Base-by-base conservation (phyloP, 257 asterid species). In the Cruciata laevipes region DNA sequence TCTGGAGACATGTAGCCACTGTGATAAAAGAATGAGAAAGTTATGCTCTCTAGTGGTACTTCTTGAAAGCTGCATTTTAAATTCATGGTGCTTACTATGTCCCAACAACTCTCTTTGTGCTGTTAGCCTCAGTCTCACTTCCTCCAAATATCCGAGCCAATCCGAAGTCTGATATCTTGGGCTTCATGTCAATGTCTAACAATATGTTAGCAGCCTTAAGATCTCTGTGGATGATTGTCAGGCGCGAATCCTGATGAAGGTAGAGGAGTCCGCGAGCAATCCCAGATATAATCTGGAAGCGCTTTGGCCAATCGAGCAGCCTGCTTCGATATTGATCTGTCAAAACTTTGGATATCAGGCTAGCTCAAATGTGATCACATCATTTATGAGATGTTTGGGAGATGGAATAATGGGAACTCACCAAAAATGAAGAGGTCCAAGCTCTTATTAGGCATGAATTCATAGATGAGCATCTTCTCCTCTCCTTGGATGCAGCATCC, bases 101-200 rank as follows among this genome's bases (percentile, higher is more conserved):
- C 69, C 80, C 85, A 32, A 75, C 69, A 40, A 77, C 76, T 66
- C 78, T 40, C 6, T 37, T 71, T 37, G 83, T 82, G 42, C 11
- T 42, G 51, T 18, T 71, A 31, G 61, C 81, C 61, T 38, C 74
- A 61, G 23, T 30, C 44, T 73, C 74, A 18, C 66, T 66, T 51
- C 79, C 83, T 71, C 79, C 73, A 10, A 74, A 79, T 33, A 76
- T 76, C 69, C 75, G 80, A 24, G 87, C 89, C 59, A 82, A 27
- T 6, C 83, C 87, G 6, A 84, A 84, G 56, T 82, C 87, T 69
- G 87, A 79, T 71, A 84, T 77, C 61, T 82, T 82, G 3, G 87
- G 86, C 13, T 59, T 81, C 80, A 81, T 68, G 42, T 83, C 77
- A 0, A 6, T 24, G 37, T 83, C 89, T 66, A 83, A 71, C 35